phyloP scores from a whole-genome alignment of 495 filamentous ascomycete genomes.

The Elasticomyces elasticus region DNA sequence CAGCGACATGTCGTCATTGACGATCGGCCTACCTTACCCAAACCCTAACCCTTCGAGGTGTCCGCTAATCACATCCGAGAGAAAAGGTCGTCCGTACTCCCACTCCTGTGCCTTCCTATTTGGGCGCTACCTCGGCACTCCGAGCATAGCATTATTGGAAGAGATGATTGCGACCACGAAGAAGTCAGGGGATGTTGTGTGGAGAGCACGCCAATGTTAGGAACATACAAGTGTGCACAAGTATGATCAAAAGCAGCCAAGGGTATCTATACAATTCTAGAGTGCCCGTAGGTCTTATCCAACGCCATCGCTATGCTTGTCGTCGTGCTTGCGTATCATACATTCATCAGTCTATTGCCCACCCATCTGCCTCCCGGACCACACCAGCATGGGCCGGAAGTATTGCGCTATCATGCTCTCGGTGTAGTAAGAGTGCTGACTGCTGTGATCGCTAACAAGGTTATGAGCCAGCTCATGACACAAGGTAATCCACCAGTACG shows the following conservation, averaged over 20 bases:
- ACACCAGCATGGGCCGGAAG: slow-evolving; percentile 19
- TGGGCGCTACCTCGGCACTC: too few species aligned
- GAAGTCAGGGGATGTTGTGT: too few species aligned
- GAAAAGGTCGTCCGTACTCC: too few species aligned
- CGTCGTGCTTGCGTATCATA: neutral
- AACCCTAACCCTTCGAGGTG: neutral
- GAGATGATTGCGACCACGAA: too few species aligned
- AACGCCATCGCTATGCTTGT: neutral
- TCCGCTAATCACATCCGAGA: neutral
- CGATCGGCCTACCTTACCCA: too few species aligned
- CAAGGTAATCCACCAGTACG: slow-evolving; percentile 87
- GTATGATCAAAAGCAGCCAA: too few species aligned
- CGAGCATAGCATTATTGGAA: too few species aligned
- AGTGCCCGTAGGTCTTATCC: neutral
- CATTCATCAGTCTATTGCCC: neutral
- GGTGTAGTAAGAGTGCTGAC: slow-evolving; percentile 78
- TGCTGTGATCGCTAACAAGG: slow-evolving; percentile 65
- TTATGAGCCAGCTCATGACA: slow-evolving; percentile 96
- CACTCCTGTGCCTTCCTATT: too few species aligned
- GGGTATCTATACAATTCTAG: too few species aligned
- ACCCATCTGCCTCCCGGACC: slow-evolving; percentile 6
- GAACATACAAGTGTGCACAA: too few species aligned
- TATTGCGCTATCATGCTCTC: slow-evolving; percentile 20
- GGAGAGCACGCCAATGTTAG: too few species aligned
- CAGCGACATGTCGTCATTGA: too few species aligned